Percentiles rank a stretch among this genome's conserved stretches.
phyloP scores from a whole-genome alignment of 2,329 filamentous ascomycete genomes.

The Fusarium guadeloupense region DNA sequence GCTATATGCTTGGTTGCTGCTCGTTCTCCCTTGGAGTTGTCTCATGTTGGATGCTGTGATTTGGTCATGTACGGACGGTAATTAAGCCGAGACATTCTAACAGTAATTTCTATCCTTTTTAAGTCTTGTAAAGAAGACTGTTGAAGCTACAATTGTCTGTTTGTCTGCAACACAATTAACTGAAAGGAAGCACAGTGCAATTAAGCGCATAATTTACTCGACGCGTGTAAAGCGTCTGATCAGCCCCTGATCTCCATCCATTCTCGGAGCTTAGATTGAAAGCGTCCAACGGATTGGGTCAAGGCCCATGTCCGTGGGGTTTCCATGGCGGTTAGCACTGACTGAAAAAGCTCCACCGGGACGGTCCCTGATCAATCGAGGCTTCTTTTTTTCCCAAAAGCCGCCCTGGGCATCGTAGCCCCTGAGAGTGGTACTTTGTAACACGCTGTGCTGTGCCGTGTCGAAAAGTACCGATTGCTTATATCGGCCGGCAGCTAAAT shows the following conservation, averaged over 20 bases:
- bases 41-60: neutral
- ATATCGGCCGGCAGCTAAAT: slow-evolving; percentile 33
- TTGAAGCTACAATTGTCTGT: no score
- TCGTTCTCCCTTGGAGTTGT: slow-evolving; percentile 18
- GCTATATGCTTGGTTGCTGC: neutral
- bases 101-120: no score
- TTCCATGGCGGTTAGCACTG: slow-evolving; percentile 1
- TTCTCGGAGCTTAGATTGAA: slow-evolving; percentile 7
- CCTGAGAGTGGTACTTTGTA: slow-evolving; percentile 21
- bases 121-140: no score
- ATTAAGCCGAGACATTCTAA: slow-evolving; percentile 10
- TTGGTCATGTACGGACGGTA: slow-evolving; percentile 1
- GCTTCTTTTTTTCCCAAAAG: slow-evolving; percentile 18
- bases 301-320: neutral
- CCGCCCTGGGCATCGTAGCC: slow-evolving; percentile 10
- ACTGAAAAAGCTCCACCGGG: slow-evolving; percentile 11
- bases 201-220: neutral
- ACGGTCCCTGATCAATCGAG: slow-evolving; percentile 22
- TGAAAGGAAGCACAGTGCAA: no score
- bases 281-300: neutral
- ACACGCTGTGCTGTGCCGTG: neutral
- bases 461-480: neutral
- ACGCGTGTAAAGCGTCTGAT: slow-evolving; percentile 30
- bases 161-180: no score
- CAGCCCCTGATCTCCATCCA: slow-evolving; percentile 10